Evolutionary conservation across 345 rosid species (phyloP).

Genomic region (Iberis pinnata): DNA sequence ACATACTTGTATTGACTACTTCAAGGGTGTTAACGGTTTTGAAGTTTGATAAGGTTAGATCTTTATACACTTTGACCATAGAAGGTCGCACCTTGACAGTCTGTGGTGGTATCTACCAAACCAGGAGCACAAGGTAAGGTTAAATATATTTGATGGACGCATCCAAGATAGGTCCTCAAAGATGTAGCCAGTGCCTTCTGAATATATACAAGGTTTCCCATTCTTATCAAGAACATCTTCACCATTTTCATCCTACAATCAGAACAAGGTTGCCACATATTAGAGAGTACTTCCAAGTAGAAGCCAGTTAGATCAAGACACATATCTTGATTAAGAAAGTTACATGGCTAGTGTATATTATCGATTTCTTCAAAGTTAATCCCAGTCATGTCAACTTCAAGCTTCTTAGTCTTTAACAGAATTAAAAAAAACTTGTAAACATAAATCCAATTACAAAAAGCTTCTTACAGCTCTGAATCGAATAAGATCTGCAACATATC

Average conservation of each 20-base stretch:
- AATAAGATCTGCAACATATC: too few relatives aligned
- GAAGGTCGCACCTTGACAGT: slow-evolving; percentile 57
- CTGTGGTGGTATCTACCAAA: slow-evolving; percentile 37
- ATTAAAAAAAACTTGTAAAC: slow-evolving; percentile 63
- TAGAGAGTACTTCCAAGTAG: neutral
- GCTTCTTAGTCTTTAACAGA: slow-evolving; percentile 53
- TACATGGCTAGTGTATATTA: slow-evolving; percentile 59
- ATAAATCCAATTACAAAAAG: slow-evolving; percentile 8
- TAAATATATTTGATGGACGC: slow-evolving; percentile 40
- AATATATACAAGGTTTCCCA: slow-evolving; percentile 39
- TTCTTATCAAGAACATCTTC: slow-evolving; percentile 34
- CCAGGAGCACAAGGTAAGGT: slow-evolving; percentile 12
- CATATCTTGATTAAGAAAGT: neutral
- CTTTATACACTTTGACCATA: slow-evolving; percentile 59
- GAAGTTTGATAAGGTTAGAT: slow-evolving; percentile 23
- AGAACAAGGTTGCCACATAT: neutral
- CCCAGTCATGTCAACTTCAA: slow-evolving; percentile 39
- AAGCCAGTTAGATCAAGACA: neutral
- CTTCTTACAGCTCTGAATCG: too few relatives aligned
- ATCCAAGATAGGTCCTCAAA: slow-evolving; percentile 65
- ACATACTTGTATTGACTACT: slow-evolving; percentile 55
- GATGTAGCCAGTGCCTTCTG: slow-evolving; percentile 86
- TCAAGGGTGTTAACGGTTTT: slow-evolving; percentile 45
- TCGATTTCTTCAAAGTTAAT: slow-evolving; percentile 20
- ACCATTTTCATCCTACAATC: slow-evolving; percentile 43